These are phyloP conservation scores for Capronia epimyces DNA, from an alignment of 2,329 filamentous ascomycete genomes.

Conservation along the genomic window DNA sequence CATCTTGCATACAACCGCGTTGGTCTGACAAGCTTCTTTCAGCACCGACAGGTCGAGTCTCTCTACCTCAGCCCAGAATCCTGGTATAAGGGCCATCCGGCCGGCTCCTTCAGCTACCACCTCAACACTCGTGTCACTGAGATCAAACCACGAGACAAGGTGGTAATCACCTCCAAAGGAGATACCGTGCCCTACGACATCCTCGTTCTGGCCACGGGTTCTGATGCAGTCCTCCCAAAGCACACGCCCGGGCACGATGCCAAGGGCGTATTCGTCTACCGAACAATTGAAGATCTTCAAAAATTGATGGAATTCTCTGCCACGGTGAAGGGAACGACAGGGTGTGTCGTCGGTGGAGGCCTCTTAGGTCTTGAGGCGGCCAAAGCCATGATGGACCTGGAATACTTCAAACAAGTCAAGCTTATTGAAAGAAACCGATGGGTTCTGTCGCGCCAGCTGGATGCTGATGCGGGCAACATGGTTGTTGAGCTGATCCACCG, in stretches of 20 bases:
- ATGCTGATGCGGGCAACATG: conserved; percentile 72
- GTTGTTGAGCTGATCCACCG: conserved; percentile 74
- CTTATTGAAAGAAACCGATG: conserved; percentile 77
- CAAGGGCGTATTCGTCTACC: conserved; percentile 80
- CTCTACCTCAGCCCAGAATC: conserved; percentile 79
- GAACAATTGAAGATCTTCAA: conserved; percentile 76
- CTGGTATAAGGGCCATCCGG: conserved; percentile 67
- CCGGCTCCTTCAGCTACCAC: conserved; percentile 66
- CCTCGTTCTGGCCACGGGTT: conserved; percentile 79
- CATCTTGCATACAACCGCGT: conserved; percentile 90
- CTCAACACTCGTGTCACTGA: conserved; percentile 68
- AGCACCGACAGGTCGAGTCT: conserved; percentile 76
- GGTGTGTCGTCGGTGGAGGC: conserved; percentile 76
- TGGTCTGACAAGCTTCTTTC: conserved; percentile 81
- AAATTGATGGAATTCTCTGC: conserved; percentile 68
- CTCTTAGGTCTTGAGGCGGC: conserved; percentile 81
- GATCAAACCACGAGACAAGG: conserved; percentile 60
- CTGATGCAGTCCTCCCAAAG: conserved; percentile 68
- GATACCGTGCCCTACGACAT: conserved; percentile 68
- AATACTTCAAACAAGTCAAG: conserved; percentile 66
- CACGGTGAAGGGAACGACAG: conserved; percentile 60
- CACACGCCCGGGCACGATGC: conserved; percentile 73
- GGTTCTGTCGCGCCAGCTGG: conserved; percentile 76
- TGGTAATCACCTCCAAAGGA: conserved; percentile 65
- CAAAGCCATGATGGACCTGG: conserved; percentile 84